phyloP scores from a whole-genome alignment of 2,329 filamentous ascomycete genomes.

The Immersiporthe knoxdaviesiana region DNA sequence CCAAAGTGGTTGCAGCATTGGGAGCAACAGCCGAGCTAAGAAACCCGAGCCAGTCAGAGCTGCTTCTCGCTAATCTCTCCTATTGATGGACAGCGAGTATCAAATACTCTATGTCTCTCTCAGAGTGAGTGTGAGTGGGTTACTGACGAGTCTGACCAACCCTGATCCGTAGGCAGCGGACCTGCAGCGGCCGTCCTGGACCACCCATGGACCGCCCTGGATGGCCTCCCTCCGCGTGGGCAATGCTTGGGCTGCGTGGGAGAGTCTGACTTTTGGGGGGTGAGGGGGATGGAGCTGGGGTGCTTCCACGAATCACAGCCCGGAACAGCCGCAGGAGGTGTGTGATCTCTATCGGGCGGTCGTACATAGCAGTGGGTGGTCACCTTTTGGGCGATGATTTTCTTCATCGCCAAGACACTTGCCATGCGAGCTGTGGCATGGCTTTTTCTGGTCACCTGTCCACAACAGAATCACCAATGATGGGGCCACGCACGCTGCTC shows the following conservation, averaged over 20 bases:
- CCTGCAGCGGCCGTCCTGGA: conserved; percentile 14
- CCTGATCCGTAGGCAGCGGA: conserved; percentile 21
- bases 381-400: not conserved
- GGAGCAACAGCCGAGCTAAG: conserved; percentile 8
- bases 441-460: not conserved
- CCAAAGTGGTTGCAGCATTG: conserved; percentile 25
- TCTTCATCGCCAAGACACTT: not conserved
- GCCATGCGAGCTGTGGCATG: not conserved
- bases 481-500: not conserved
- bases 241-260: not conserved
- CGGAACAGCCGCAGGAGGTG: conserved; percentile 11
- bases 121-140: conserved; percentile 16
- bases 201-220: not conserved
- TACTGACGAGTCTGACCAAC: conserved; percentile 15
- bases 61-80: conserved; percentile 9
- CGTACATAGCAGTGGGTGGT: not conserved
- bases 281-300: not conserved
- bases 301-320: conserved; percentile 24
- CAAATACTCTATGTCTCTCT: not conserved
- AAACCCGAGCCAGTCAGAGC: conserved; percentile 25
- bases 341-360: not conserved
- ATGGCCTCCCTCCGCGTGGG: conserved; percentile 7
- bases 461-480: not conserved
- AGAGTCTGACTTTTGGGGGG: too few relatives aligned
- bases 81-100: conserved; percentile 20